Percentiles rank a stretch among this genome's conserved stretches.
Conservation (phyloP, 2,329 filamentous ascomycete species). For the Periconia macrospinosa region DNA sequence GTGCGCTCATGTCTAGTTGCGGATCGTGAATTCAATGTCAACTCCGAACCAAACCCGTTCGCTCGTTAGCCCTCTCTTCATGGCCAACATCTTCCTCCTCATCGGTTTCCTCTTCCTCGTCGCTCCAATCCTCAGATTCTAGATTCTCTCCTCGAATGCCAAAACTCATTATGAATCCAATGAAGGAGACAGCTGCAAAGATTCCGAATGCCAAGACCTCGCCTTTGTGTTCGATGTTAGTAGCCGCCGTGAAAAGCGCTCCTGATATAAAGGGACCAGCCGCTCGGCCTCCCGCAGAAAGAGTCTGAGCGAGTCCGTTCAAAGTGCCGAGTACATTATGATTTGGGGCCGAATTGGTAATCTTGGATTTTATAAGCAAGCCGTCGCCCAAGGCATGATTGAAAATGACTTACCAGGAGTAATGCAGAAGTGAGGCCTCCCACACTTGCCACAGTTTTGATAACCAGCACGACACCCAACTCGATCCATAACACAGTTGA, state of each 20-base stretch:
- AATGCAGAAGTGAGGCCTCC: conserved; percentile 88
- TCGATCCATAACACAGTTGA: conserved; percentile 76
- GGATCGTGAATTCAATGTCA: conserved; percentile 5
- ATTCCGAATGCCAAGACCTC: conserved; percentile 84
- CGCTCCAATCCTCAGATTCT: conserved; percentile 61
- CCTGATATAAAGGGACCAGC: conserved; percentile 88
- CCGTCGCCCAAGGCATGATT: not conserved
- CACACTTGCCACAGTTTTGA: conserved; percentile 90
- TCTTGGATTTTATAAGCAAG: conserved; percentile 53
- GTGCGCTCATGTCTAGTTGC: not conserved
- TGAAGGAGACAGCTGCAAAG: conserved; percentile 79
- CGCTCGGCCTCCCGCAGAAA: conserved; percentile 87
- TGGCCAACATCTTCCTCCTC: conserved; percentile 29
- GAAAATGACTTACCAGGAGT: conserved; percentile 65
- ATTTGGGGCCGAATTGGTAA: conserved; percentile 90
- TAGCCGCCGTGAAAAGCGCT: conserved; percentile 78
- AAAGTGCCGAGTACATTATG: conserved; percentile 83
- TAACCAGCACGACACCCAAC: conserved; percentile 74
- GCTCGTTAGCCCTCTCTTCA: conserved; percentile 23
- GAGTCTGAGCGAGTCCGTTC: conserved; percentile 90
- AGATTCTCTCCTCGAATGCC: conserved; percentile 68
- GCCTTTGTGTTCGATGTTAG: conserved; percentile 73
- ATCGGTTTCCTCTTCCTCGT: conserved; percentile 35
- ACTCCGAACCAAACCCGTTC: conserved; percentile 33
- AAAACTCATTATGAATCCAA: conserved; percentile 79